phyloP scores from a whole-genome alignment of 176 grass and related monocot genomes.

The Panicum miliaceum region DNA sequence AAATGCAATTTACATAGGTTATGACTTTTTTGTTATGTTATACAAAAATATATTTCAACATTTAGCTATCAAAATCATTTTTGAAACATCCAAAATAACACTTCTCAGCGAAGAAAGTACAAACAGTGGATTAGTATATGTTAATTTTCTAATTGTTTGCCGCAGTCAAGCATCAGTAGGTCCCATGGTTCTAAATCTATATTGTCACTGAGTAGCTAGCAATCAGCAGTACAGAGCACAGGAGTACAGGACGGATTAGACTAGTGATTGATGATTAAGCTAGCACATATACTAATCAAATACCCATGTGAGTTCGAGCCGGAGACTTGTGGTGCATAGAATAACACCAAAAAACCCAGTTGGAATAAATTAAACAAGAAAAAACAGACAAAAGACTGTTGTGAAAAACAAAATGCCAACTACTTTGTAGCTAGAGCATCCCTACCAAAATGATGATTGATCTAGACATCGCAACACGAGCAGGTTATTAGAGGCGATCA shows the following conservation, averaged over 20 bases:
- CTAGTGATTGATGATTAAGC: slow-evolving; percentile 38
- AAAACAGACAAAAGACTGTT: background rate
- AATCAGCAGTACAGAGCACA: slow-evolving; percentile 10
- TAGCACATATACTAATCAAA: slow-evolving; percentile 25
- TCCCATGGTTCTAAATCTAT: slow-evolving; percentile 22
- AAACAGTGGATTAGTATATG: background rate
- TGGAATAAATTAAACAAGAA: background rate
- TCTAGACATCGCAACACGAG: slow-evolving; percentile 57
- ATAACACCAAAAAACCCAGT: slow-evolving; percentile 30
- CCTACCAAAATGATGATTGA: slow-evolving; percentile 53
- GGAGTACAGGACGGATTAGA: slow-evolving; percentile 18
- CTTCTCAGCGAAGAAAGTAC: background rate
- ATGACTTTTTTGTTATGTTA: background rate
- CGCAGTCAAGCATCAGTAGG: background rate
- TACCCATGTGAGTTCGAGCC: slow-evolving; percentile 30
- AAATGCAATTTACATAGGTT: background rate
- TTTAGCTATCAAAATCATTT: background rate
- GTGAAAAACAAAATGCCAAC: slow-evolving; percentile 40
- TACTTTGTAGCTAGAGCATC: slow-evolving; percentile 49
- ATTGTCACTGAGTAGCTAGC: slow-evolving; percentile 7
- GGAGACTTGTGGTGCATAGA: slow-evolving; percentile 25
- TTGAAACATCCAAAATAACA: background rate
- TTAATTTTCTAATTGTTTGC: background rate
- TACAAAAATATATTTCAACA: background rate
- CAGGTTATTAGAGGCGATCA: slow-evolving; percentile 25